Conservation (phyloP, 2,329 filamentous ascomycete species). For the Lojkania enalia region DNA sequence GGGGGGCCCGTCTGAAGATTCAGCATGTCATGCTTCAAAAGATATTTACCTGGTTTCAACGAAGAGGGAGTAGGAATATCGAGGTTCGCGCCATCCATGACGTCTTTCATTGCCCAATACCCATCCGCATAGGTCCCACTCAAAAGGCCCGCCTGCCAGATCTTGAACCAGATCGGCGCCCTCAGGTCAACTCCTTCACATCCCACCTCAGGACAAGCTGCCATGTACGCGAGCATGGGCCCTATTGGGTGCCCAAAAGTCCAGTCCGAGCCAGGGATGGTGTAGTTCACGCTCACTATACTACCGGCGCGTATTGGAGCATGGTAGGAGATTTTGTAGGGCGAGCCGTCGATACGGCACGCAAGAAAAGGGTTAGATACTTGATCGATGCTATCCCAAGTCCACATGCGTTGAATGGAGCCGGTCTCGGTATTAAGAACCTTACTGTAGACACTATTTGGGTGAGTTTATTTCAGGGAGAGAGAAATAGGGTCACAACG, state of each 20-base stretch:
- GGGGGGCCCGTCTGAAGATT: slow-evolving; percentile 5
- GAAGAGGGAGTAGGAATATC: slow-evolving; percentile 1
- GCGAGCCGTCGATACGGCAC: slow-evolving; percentile 1
- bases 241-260: slow-evolving; percentile 4
- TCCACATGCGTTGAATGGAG: not conserved
- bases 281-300: slow-evolving; percentile 5
- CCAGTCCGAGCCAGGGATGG: not conserved
- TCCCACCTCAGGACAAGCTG: slow-evolving; percentile 2
- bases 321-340: not conserved
- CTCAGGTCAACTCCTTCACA: slow-evolving; percentile 3
- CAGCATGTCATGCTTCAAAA: slow-evolving; percentile 8
- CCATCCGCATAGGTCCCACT: slow-evolving; percentile 1
- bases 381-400: not conserved
- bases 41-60: slow-evolving; percentile 8
- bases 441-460: not conserved
- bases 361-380: not conserved
- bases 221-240: slow-evolving; percentile 10
- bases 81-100: not conserved
- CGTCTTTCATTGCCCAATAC: slow-evolving; percentile 6
- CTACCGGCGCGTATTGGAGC: slow-evolving; percentile 5
- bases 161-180: slow-evolving; percentile 11
- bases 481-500: not conserved
- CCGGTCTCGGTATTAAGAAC: not conserved
- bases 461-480: not conserved
- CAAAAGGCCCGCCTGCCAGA: slow-evolving; percentile 2